phyloP scores from a whole-genome alignment of 352 stramenopile species.

The Globisporangium barbulae region DNA sequence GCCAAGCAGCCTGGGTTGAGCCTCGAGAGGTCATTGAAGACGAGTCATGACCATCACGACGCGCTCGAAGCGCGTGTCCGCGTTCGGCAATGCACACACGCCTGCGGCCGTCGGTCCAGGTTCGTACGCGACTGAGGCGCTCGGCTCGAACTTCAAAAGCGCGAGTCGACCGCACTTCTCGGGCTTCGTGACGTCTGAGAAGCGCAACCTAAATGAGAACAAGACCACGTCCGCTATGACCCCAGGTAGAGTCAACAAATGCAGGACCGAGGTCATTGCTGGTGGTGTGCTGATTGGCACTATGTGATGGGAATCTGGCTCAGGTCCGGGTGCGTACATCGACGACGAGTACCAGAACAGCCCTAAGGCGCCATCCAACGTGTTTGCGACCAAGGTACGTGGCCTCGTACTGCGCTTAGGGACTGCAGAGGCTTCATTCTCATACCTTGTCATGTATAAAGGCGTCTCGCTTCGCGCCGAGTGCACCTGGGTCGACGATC shows the following conservation, averaged over 20 bases:
- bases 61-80: constrained; percentile 66
- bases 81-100: constrained; percentile 44
- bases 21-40: neutral
- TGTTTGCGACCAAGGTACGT: constrained; percentile 65
- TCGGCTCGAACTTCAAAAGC: constrained; percentile 47
- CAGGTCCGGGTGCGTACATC: constrained; percentile 62
- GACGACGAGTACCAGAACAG: constrained; percentile 17
- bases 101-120: constrained; percentile 59
- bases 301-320: neutral
- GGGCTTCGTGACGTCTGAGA: constrained; percentile 66
- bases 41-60: constrained; percentile 74
- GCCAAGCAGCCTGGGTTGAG: neutral
- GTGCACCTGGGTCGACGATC: constrained; percentile 64
- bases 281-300: neutral
- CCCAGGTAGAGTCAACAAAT: constrained; percentile 25
- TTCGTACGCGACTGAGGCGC: constrained; percentile 52
- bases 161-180: constrained; percentile 44
- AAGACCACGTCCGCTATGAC: constrained; percentile 76
- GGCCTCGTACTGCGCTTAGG: neutral
- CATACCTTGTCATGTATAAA: constrained; percentile 14
- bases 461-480: constrained; percentile 73
- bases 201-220: constrained; percentile 77
- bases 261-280: neutral
- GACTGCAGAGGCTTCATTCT: neutral
- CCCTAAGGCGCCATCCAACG: constrained; percentile 39